These are phyloP conservation scores for Podospora pseudopauciseta DNA, from an alignment of 495 filamentous ascomycete genomes.

Conservation along the genomic window DNA sequence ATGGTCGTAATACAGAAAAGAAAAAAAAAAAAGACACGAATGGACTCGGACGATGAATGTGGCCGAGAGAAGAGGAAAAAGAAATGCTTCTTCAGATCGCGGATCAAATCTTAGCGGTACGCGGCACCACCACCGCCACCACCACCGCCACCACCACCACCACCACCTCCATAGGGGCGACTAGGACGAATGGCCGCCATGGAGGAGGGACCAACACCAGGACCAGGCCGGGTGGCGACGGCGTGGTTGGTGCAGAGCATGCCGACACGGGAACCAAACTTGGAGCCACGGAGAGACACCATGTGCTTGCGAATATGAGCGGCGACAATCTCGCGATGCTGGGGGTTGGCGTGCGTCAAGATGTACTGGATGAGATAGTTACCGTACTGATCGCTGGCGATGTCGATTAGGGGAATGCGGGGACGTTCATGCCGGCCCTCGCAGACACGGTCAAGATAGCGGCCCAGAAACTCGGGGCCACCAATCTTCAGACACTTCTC, in stretches of 20 bases:
- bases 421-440: slow-evolving; percentile 86
- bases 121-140: slow-evolving; percentile 40
- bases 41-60: neutral
- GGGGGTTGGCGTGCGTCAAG: slow-evolving; percentile 75
- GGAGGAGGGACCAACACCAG: slow-evolving; percentile 58
- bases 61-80: neutral
- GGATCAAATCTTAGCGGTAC: slow-evolving; percentile 37
- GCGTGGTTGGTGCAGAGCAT: slow-evolving; percentile 98
- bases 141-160: slow-evolving; percentile 41
- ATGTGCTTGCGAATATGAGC: slow-evolving; percentile 97
- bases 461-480: slow-evolving; percentile 81
- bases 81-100: neutral
- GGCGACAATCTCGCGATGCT: slow-evolving; percentile 89
- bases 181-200: slow-evolving; percentile 56
- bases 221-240: slow-evolving; percentile 77
- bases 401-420: slow-evolving; percentile 95
- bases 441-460: slow-evolving; percentile 90
- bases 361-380: slow-evolving; percentile 99
- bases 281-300: slow-evolving; percentile 96
- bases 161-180: slow-evolving; percentile 43
- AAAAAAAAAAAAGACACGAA: slow-evolving; percentile 2
- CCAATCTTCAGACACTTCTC: slow-evolving; percentile 99
- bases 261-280: slow-evolving; percentile 95
- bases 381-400: slow-evolving; percentile 96
- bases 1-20: slow-evolving; percentile 27